Evolutionary conservation across 179 eudicot species (phyloP).

Genomic region (Actinidia arguta): DNA sequence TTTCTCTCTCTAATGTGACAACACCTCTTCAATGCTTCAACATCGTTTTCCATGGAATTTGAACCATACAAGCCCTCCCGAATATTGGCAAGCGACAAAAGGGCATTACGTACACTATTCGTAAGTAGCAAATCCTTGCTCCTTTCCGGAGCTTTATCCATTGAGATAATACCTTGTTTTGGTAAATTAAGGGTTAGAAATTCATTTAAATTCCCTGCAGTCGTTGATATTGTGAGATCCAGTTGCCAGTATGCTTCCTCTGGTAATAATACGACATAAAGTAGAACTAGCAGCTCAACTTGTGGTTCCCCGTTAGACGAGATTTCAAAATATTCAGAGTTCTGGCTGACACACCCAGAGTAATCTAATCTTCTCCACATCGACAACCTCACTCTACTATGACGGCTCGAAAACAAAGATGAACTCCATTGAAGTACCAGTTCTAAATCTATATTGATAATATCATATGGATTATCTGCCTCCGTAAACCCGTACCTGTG

Average conservation of each 20-base stretch:
- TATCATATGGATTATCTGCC: constrained; percentile 68
- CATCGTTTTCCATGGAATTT: constrained; percentile 60
- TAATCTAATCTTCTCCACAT: constrained; percentile 75
- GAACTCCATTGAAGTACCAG: constrained; percentile 82
- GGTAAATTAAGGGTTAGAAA: constrained; percentile 25
- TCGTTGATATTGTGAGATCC: constrained; percentile 52
- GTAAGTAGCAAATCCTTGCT: constrained; percentile 59
- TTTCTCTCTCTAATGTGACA: constrained; percentile 55
- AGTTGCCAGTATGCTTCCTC: constrained; percentile 61
- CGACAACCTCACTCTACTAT: constrained; percentile 66
- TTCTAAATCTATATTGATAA: constrained; percentile 82
- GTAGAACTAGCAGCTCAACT: constrained; percentile 74
- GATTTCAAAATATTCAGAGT: constrained; percentile 88
- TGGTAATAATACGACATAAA: constrained; percentile 61
- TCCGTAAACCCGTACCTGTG: constrained; percentile 98
- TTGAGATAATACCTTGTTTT: constrained; percentile 22
- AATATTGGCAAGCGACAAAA: constrained; percentile 67
- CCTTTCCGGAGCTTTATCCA: constrained; percentile 33
- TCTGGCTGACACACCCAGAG: constrained; percentile 68
- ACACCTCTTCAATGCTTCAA: constrained; percentile 44
- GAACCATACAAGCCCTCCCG: constrained; percentile 74
- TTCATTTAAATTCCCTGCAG: constrained; percentile 25
- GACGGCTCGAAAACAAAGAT: constrained; percentile 67
- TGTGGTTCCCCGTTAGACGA: constrained; percentile 86
- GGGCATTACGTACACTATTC: constrained; percentile 57